Evolutionary conservation across 371 early-diverging fungal species (phyloP), one percentile per base, ranked within the genome.

Genomic region (Mortierella sp.): DNA sequence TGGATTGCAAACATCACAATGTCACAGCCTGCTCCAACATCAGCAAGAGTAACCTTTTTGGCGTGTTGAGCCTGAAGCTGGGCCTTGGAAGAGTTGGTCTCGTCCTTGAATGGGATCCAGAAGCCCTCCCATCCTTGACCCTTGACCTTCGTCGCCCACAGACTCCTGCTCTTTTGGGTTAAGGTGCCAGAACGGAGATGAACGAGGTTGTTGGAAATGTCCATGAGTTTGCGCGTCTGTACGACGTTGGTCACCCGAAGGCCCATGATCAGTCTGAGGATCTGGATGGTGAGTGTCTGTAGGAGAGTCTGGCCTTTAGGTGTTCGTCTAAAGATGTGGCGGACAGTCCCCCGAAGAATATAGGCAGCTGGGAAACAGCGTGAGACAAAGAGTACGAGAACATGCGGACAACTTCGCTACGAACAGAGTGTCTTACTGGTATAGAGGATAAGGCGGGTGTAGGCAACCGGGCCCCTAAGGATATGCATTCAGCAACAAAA

Each of bases 51-150:
- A 1, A 58, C 21, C 26, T 68, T 77, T 25, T 53, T 59, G 1
- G 47, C 19, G 29, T 55, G 16, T 21, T 63, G 67, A 55, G 51
- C 9, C 26, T 68, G 55, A 30, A 63, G 48, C 15, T 37, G 56
- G 19, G 60, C 48, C 63, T 69, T 72, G 9, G 37, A 37, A 9
- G 37, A 3, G 7, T 65, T 55, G 16, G 63, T 28, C 25, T 77
- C 69, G 43, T 77, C 66, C 57, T 56, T 68, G 63, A 67, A 77
- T 4, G 79, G 79, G 16, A 77, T 77, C 79, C 79, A 77, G 66
- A 64, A 77, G 1, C 79, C 79, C 9, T 68, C 52, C 72, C 72
- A 77, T 14, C 76, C 71, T 7, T 70, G 5, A 9, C 76, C 71
- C 12, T 62, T 53, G 55, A 68, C 79, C 52, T 65, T 68, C n/a